Evolutionary conservation across 768 basidiomycete species (phyloP).

Genomic region (Sarcodon sp.): DNA sequence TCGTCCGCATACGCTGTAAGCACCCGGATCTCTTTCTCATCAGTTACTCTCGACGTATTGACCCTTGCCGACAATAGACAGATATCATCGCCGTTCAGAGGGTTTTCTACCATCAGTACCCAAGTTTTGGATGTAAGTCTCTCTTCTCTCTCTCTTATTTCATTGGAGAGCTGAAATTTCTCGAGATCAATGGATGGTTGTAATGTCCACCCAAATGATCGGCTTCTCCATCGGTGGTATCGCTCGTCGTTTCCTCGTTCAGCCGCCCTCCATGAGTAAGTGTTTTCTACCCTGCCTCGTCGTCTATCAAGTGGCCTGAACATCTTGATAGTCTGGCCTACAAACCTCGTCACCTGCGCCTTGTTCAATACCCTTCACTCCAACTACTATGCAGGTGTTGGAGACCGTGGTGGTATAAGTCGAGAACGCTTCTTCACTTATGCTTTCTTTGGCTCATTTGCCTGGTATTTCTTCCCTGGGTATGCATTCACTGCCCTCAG

Average conservation of each 20-base stretch:
- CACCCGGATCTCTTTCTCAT: not conserved
- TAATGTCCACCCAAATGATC: conserved; percentile 29
- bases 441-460: conserved; percentile 21
- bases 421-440: conserved; percentile 40
- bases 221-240: conserved; percentile 31
- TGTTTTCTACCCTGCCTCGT: too few species aligned
- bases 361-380: conserved; percentile 31
- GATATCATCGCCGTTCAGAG: conserved; percentile 33
- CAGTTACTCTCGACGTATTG: not conserved
- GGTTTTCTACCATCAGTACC: conserved; percentile 27
- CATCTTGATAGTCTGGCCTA: conserved; percentile 21
- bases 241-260: conserved; percentile 29
- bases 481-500: conserved; percentile 13
- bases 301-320: too few species aligned
- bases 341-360: conserved; percentile 27
- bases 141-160: not conserved
- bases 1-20: conserved; percentile 18
- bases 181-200: conserved; percentile 22
- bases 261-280: conserved; percentile 24
- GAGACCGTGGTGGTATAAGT: conserved; percentile 30
- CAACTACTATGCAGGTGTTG: conserved; percentile 27
- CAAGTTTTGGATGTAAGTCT: conserved; percentile 19
- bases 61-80: conserved; percentile 11
- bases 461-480: conserved; percentile 50
- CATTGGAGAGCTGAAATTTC: not conserved